Base-by-base conservation (phyloP, 176 grass and related monocot genomes). In the Hsuehochloa calcarea region DNA sequence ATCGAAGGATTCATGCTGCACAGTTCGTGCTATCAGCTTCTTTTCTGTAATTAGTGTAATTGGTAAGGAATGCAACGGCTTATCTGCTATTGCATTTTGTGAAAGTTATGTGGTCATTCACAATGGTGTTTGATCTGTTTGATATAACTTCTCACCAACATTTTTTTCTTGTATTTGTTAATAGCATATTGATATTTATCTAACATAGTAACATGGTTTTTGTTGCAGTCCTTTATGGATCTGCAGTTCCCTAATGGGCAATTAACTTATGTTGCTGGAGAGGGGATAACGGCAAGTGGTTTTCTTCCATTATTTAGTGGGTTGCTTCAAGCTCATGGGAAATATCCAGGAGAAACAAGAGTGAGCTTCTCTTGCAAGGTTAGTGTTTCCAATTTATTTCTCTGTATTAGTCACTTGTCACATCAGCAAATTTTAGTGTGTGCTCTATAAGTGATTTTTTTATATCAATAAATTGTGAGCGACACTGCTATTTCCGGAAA, bases 181-280 rank as follows among this genome's bases (percentile, higher is more conserved):
- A 25, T 64, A 19, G 20, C 63, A 51, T 72, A n/a, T 69, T 62
- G 0, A 54, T 37, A 8, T 8, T 23, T 34, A 70, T 69, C 26
- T 85, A 70, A 82, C 43, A 60, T 31, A 54, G 8, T 86, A 62
- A 45, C 1, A 54, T 7, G 17, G 5, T 82, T 58, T 34, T 34
- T 87, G 49, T 84, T 89, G 46, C 85, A 98, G 95, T 93, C 91
- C 34, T 98, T 93, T 47, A 87, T 98, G 95, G 95, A 98, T 85
- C 64, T 98, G 83, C 95, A 98, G 80, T 98, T 93, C 80, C 95
- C 95, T 56, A 98, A 95, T 83, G 95, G 95, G 75, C 95, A 98
- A 63, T 68, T 98, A 29, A 98, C 95, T 4, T 98, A 98, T 43
- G 91, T 92, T 65, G 91, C 95, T 79, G 95, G 95, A 39, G 95